Evolutionary conservation across 306 rosid species (phyloP), one percentile per base, ranked within the genome.

Genomic region (Rosa chinensis): DNA sequence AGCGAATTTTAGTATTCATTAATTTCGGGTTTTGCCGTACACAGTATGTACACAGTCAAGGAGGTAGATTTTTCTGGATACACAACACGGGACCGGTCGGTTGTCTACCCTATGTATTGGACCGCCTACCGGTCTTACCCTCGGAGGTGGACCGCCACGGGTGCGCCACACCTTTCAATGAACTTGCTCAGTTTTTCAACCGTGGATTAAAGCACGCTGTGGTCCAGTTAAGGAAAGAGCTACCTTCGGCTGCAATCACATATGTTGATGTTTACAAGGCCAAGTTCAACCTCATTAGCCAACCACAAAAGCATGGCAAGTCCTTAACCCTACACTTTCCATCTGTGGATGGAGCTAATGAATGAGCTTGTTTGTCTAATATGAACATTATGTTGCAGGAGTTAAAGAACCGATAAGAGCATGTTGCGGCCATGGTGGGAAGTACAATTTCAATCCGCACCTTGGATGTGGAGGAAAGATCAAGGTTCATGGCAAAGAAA

Each of bases 1-100:
- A 8, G 23, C 28, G 45, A 43, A 43, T n/a, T 7, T 55, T 20
- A 53, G 12, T 21, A 8, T n/a, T 18, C 20, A 10, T 25, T 44
- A 50, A 9, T 49, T 79, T 66, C 3, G 11, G 47, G 8, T 42
- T 52, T 61, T 37, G 21, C 28, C 39, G n/a, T 18, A 47, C 39
- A 8, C 35, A 90, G 94, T 45, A 81, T 63, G 81, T 89, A 21
- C 81, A 93, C 59, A 77, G 82, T 71, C 81, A 85, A 81, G 91
- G 89, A 13, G 91, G 93, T 21, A 87, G 92, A 53, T 86, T 78
- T 17, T 89, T 91, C 71, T 93, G 92, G 98, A 84, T 89, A 75
- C 96, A 93, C 76, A 91, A 88, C 79, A 91, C 94, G 6, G 97
- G 96, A 18, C 96, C 96, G 20, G 64, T 91, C 10, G 94, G 97